Evolutionary conservation across 768 basidiomycete genomes (phyloP).

Genomic region (Tubosaeta brunneosetosa): DNA sequence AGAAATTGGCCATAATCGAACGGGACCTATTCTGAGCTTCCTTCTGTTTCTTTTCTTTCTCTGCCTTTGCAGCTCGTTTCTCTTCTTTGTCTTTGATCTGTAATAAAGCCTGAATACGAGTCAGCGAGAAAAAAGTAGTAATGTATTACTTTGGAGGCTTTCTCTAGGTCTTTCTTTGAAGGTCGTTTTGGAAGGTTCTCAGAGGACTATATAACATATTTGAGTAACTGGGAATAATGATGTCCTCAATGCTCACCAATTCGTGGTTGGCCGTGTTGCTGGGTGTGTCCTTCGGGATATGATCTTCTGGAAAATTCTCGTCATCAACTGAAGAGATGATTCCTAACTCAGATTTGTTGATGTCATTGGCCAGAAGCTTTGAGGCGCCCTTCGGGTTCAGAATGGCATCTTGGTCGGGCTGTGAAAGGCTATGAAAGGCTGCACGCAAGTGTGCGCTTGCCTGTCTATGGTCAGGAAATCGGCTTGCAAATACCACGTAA

Average conservation of each 20-base stretch:
- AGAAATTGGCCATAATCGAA: slow-evolving; percentile 74
- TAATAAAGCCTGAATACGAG: slow-evolving; percentile 1
- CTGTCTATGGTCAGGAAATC: slow-evolving; percentile 32
- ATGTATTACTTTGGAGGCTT: slow-evolving; percentile 30
- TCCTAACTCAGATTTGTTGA: slow-evolving; percentile 18
- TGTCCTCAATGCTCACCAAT: slow-evolving; percentile 26
- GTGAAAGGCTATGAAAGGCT: slow-evolving; percentile 54
- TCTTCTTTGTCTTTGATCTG: slow-evolving; percentile 69
- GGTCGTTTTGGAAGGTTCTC: slow-evolving; percentile 34
- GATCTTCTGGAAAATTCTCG: slow-evolving; percentile 17
- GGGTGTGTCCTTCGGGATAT: slow-evolving; percentile 25
- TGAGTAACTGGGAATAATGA: neutral
- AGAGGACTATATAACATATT: slow-evolving; percentile 11
- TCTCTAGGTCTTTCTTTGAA: slow-evolving; percentile 61
- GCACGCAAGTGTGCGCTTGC: slow-evolving; percentile 52
- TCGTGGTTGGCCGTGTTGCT: slow-evolving; percentile 38
- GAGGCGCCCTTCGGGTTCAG: slow-evolving; percentile 45
- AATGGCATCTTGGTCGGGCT: slow-evolving; percentile 51
- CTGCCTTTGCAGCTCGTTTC: slow-evolving; percentile 62
- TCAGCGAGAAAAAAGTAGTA: neutral
- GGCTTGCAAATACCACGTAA: neutral
- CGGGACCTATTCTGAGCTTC: slow-evolving; percentile 70
- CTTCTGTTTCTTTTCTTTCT: slow-evolving; percentile 68
- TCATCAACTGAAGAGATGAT: slow-evolving; percentile 1
- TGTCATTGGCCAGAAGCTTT: slow-evolving; percentile 35